Percentiles rank a stretch among this genome's conserved stretches.
phyloP scores from a whole-genome alignment of 306 rosid species.

The Quercus dentata region DNA sequence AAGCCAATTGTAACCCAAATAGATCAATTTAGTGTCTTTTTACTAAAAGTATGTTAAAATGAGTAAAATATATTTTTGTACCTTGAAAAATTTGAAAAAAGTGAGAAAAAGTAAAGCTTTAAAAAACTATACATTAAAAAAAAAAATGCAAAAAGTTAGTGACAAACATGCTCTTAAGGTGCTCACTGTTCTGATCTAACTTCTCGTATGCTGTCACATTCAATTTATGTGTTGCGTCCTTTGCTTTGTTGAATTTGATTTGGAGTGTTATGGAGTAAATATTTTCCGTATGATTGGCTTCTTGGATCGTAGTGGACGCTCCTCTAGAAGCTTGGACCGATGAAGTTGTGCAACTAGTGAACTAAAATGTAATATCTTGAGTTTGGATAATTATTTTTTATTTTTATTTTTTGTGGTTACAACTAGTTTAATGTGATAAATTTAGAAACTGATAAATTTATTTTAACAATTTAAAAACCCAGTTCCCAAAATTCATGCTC shows the following conservation, averaged over 20 bases:
- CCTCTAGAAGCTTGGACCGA: slow-evolving; percentile 86
- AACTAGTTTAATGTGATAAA: too few species aligned
- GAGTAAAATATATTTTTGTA: too few species aligned
- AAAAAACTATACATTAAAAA: too few species aligned
- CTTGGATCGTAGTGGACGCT: slow-evolving; percentile 45
- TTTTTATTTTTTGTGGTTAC: too few species aligned
- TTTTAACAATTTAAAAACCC: too few species aligned
- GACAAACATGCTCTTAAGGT: slow-evolving; percentile 49
- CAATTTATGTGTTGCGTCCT: background rate
- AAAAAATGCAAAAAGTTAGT: too few species aligned
- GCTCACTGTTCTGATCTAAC: slow-evolving; percentile 1
- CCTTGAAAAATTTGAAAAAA: too few species aligned
- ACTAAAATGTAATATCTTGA: background rate
- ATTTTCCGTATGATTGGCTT: slow-evolving; percentile 81
- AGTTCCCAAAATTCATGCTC: too few species aligned
- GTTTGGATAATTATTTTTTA: too few species aligned
- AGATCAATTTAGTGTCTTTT: too few species aligned
- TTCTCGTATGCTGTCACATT: background rate
- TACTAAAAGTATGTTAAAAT: rapidly evolving
- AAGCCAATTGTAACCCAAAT: slow-evolving; percentile 69
- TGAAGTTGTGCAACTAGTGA: slow-evolving; percentile 39
- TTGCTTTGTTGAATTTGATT: background rate
- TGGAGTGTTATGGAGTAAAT: slow-evolving; percentile 5
- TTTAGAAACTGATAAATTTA: too few species aligned
- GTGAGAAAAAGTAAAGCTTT: too few species aligned